Conservation (phyloP, 306 rosid genomes). For the Malus sylvestris region DNA sequence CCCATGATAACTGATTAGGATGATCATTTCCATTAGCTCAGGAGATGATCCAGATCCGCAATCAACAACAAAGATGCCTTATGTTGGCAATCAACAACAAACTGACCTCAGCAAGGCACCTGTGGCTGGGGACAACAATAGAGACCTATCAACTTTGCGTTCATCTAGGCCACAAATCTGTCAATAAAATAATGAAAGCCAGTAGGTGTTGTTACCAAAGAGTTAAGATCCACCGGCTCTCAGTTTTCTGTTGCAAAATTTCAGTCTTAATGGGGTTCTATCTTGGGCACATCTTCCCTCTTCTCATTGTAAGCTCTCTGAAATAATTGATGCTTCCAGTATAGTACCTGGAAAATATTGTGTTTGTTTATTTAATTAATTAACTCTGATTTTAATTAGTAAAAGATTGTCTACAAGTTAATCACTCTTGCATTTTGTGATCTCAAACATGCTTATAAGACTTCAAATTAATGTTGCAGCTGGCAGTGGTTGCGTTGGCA, state of each 20-base stretch:
- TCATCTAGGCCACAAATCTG: background rate
- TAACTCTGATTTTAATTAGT: background rate
- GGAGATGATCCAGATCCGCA: too few species aligned
- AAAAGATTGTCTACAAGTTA: too few species aligned
- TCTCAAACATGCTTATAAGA: background rate
- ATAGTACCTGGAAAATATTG: background rate
- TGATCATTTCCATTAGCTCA: too few species aligned
- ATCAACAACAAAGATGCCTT: too few species aligned
- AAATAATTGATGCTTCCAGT: too few species aligned
- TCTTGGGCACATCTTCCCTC: slow-evolving; percentile 20
- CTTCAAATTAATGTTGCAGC: slow-evolving; percentile 20
- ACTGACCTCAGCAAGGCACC: too few species aligned
- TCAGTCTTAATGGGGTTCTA: slow-evolving; percentile 32
- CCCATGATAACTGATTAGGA: too few species aligned
- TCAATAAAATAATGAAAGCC: slow-evolving; percentile 22
- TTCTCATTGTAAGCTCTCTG: slow-evolving; percentile 42
- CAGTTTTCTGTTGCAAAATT: background rate
- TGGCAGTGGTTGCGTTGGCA: slow-evolving; percentile 18
- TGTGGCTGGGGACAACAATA: too few species aligned
- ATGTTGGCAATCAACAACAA: too few species aligned
- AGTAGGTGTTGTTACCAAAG: background rate
- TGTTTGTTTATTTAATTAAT: background rate
- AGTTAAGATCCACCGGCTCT: background rate
- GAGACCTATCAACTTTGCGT: background rate
- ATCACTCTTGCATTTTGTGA: background rate